These are phyloP conservation scores for Microcos paniculata DNA, from an alignment of 345 rosid genomes.

Conservation along the genomic window DNA sequence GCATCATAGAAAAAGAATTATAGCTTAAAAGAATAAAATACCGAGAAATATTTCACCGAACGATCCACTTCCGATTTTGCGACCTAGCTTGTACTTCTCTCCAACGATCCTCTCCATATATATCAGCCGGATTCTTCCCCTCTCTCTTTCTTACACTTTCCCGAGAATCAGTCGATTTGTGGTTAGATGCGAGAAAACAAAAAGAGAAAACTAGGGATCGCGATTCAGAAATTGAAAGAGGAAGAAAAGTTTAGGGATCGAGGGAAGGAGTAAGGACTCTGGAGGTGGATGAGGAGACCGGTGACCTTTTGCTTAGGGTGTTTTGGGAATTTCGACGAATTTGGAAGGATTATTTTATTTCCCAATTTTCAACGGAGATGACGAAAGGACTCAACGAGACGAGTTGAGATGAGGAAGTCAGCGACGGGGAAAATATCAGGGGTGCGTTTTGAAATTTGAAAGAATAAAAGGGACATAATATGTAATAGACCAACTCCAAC, in stretches of 20 bases:
- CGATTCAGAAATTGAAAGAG: background rate
- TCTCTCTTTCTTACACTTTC: background rate
- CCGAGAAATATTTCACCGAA: conserved; percentile 76
- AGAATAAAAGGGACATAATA: background rate
- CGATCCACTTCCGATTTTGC: conserved; percentile 76
- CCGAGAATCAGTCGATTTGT: background rate
- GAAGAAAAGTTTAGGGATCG: background rate
- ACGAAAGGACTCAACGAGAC: too few relatives aligned
- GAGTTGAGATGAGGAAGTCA: too few relatives aligned
- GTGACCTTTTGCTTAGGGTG: background rate
- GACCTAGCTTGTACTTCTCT: conserved; percentile 56
- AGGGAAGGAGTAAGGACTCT: background rate
- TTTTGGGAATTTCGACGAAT: background rate
- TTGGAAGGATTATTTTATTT: background rate
- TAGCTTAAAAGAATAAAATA: conserved; percentile 5
- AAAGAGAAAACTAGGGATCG: conserved; percentile 15
- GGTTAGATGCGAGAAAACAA: background rate
- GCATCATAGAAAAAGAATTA: background rate
- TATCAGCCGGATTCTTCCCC: background rate
- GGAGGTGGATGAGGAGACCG: background rate
- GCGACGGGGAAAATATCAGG: background rate
- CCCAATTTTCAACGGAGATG: background rate
- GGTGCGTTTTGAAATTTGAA: conserved; percentile 3
- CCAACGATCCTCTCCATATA: conserved; percentile 62
- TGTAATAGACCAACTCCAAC: background rate